phyloP scores from a whole-genome alignment of 768 basidiomycete genomes.

The Omphalotus guepiniiformis region DNA sequence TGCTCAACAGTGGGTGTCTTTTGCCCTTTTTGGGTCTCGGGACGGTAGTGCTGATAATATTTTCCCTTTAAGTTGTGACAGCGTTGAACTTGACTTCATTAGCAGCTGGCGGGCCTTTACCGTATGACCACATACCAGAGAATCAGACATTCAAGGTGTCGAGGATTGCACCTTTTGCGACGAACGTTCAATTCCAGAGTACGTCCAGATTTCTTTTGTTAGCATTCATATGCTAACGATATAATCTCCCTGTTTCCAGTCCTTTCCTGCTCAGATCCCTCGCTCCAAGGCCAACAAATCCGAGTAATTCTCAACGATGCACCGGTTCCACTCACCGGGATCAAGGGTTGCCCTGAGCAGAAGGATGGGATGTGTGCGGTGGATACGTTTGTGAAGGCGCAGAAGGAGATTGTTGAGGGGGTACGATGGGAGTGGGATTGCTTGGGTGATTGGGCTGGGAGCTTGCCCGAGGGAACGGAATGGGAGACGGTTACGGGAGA shows the following conservation, averaged over 20 bases:
- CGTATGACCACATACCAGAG: slow-evolving; percentile 63
- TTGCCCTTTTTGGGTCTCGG: neutral
- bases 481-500: slow-evolving; percentile 79
- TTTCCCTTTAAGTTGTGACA: slow-evolving; percentile 63
- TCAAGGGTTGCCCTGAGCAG: slow-evolving; percentile 69
- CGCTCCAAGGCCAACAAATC: slow-evolving; percentile 53
- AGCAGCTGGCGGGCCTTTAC: slow-evolving; percentile 68
- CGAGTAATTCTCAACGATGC: slow-evolving; percentile 88
- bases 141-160: slow-evolving; percentile 68
- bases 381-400: slow-evolving; percentile 62
- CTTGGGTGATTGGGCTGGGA: slow-evolving; percentile 58
- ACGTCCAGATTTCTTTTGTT: slow-evolving; percentile 19
- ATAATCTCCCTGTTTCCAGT: slow-evolving; percentile 39
- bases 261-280: slow-evolving; percentile 44
- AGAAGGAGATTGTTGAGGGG: slow-evolving; percentile 58
- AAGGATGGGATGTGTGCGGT: slow-evolving; percentile 77
- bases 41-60: slow-evolving; percentile 4
- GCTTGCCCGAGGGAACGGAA: slow-evolving; percentile 52
- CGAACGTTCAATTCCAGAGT: slow-evolving; percentile 90
- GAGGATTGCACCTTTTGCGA: slow-evolving; percentile 81
- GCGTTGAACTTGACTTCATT: slow-evolving; percentile 81
- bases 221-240: neutral
- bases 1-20: slow-evolving; percentile 62
- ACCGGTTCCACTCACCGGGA: slow-evolving; percentile 72
- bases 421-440: slow-evolving; percentile 79